These are phyloP conservation scores for Lojkania enalia DNA, from an alignment of 2,329 filamentous ascomycete species.

Conservation along the genomic window DNA sequence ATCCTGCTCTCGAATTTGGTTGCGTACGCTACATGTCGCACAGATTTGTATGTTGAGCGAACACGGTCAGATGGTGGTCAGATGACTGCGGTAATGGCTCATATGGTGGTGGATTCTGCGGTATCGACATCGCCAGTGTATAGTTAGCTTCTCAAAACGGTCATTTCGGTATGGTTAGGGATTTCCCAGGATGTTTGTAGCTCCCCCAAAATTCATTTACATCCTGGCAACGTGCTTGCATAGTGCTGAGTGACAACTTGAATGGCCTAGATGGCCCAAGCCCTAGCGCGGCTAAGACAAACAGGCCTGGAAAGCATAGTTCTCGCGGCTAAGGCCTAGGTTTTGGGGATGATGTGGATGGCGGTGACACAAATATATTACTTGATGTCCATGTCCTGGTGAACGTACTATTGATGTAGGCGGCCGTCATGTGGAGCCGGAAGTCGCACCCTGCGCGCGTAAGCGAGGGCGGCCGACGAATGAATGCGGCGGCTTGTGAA, in stretches of 20 bases:
- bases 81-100: constrained; percentile 12
- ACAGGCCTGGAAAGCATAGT: too few relatives aligned
- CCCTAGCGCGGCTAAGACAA: not conserved
- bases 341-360: not conserved
- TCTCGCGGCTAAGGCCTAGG: not conserved
- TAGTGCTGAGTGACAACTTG: too few relatives aligned
- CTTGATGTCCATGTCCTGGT: not conserved
- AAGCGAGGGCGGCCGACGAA: constrained; percentile 40
- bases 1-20: not conserved
- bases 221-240: too few relatives aligned
- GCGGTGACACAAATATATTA: not conserved
- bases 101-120: too few relatives aligned
- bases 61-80: constrained; percentile 21
- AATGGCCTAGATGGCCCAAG: not conserved
- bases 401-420: not conserved
- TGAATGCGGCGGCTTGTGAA: constrained; percentile 24
- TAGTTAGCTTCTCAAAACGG: not conserved
- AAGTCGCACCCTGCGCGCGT: not conserved
- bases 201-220: too few relatives aligned
- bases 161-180: not conserved
- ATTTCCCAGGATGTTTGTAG: not conserved
- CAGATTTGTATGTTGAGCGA: constrained; percentile 6
- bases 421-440: not conserved
- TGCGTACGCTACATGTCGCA: constrained; percentile 1
- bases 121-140: not conserved